phyloP scores from a whole-genome alignment of 2,329 filamentous ascomycete species.

The Calonectria henricotiae region DNA sequence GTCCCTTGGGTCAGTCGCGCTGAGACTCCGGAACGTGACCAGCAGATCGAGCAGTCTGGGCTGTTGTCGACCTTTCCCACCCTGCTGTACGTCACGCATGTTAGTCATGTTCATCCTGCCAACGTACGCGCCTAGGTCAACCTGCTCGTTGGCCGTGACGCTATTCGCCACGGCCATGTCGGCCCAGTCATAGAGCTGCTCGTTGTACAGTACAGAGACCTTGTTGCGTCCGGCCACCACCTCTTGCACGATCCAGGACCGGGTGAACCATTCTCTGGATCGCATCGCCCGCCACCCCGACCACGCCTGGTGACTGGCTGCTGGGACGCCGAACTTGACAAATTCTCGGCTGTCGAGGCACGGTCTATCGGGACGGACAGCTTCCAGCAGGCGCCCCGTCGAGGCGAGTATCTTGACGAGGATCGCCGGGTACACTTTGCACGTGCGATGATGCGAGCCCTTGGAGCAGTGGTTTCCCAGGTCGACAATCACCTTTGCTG shows the following conservation, averaged over 20 bases:
- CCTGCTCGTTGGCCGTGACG: conserved; percentile 31
- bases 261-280: conserved; percentile 30
- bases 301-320: conserved; percentile 29
- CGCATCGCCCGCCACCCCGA: conserved; percentile 31
- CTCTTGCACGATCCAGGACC: conserved; percentile 36
- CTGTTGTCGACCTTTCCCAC: not conserved
- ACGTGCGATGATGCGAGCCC: conserved; percentile 17
- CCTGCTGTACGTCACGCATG: conserved; percentile 18
- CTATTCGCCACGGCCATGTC: conserved; percentile 28
- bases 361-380: conserved; percentile 24
- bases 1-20: conserved; percentile 33
- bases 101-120: conserved; percentile 32
- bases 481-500: conserved; percentile 2
- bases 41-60: conserved; percentile 19
- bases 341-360: conserved; percentile 18
- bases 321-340: conserved; percentile 27
- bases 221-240: conserved; percentile 27
- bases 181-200: conserved; percentile 24
- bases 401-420: conserved; percentile 33
- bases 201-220: conserved; percentile 28
- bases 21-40: conserved; percentile 25
- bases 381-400: conserved; percentile 16
- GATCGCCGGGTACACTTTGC: conserved; percentile 32
- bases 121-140: conserved; percentile 8
- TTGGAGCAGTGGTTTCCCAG: conserved; percentile 28